Evolutionary conservation across 306 rosid genomes (phyloP).

Genomic region (Luffa aegyptiaca): DNA sequence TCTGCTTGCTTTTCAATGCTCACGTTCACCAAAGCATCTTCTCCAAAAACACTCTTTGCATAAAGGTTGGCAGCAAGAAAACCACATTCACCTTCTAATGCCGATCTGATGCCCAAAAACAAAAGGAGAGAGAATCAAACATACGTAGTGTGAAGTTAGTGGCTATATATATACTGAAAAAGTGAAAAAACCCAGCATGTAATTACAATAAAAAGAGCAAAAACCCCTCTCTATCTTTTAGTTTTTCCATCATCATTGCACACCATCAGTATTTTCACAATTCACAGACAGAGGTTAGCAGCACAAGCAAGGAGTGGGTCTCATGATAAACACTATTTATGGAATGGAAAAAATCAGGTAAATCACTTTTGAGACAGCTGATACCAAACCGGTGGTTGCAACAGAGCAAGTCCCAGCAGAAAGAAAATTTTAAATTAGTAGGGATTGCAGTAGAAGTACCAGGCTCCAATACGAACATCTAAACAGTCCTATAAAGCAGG

Average conservation of each 20-base stretch:
- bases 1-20: slow-evolving; percentile 89
- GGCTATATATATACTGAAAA: background rate
- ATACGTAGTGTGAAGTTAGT: no score
- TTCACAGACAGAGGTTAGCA: background rate
- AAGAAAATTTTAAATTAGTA: background rate
- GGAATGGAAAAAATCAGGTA: background rate
- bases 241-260: background rate
- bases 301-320: background rate
- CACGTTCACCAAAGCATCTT: slow-evolving; percentile 92
- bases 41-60: slow-evolving; percentile 97
- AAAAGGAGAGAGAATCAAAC: background rate
- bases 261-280: background rate
- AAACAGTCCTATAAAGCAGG: background rate
- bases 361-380: background rate
- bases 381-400: background rate
- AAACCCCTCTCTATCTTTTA: background rate
- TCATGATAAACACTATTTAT: background rate
- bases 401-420: background rate
- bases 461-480: background rate
- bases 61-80: slow-evolving; percentile 91
- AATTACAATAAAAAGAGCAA: background rate
- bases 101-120: slow-evolving; percentile 47
- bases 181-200: background rate
- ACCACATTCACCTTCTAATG: slow-evolving; percentile 94
- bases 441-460: background rate